Evolutionary conservation across 2,329 filamentous ascomycete species (phyloP), one percentile per base, ranked within the genome.

Genomic region (Penicillium sp.): DNA sequence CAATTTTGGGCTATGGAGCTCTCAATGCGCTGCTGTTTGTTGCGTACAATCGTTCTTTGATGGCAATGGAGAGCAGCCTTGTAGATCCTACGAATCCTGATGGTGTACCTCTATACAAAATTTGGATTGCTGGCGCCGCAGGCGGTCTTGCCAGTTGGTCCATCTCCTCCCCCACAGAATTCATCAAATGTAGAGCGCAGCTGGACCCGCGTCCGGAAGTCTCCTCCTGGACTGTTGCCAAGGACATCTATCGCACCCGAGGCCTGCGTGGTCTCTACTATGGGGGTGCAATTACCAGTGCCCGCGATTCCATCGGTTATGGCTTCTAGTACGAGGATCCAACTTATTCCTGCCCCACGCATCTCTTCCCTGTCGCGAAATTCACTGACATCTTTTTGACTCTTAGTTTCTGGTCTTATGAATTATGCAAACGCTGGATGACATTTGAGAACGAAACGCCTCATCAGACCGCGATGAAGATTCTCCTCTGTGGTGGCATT

Each of bases 11-110:
- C 57, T 95, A 95, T 69, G 91, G 91, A 53, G 89, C 88, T 18
- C 79, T 97, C 51, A 96, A 96, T 65, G 90, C 89, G 35, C 74
- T 96, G 12, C 82, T 96, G 18, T 96, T 95, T 70, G 82, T 91
- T 57, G 84, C 86, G 1, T 97, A 96, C 73, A 95, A 95, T 66
- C 85, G 88, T 49, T 84, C 84, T n/a, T 80, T 91, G 60, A 74
- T 75, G 24, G 67, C 82, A 12, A 72, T 96, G 26, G 67, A 69
- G 46, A 68, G 54, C 25, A 65, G 68, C 5, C 60, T 73, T 9
- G 61, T 63, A 12, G 70, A 74, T 28, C 71, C 75, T 5, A 73
- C 70, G 24, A 69, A 71, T 40, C 70, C 70, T 8, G 61, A 59
- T 28, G 66, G 65, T n/a, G 63, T 67, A 34, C 79, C 76, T 48